A percentile compares a stretch with the other conserved stretches of the same genome.
Evolutionary conservation across 2,329 filamentous ascomycete genomes (phyloP).

Genomic region (Setomelanomma holmii): DNA sequence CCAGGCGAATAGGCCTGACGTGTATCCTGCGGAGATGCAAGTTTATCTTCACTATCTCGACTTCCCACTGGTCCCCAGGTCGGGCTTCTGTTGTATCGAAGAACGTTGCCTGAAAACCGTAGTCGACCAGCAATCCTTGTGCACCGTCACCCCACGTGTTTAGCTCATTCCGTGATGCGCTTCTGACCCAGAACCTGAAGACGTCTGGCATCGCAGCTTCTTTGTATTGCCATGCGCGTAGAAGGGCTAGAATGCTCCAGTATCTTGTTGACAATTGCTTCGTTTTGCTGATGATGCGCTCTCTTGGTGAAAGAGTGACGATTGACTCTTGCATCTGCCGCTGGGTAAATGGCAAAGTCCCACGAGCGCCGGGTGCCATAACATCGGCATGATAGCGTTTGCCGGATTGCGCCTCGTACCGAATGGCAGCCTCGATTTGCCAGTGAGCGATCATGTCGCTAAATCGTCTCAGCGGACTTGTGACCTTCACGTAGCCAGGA

Average conservation of each 20-base stretch:
- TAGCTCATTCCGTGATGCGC: conserved; percentile 1
- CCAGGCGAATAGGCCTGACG: conserved; percentile 49
- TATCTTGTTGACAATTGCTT: conserved; percentile 48
- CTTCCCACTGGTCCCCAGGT: conserved; percentile 57
- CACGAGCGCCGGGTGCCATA: conserved; percentile 39
- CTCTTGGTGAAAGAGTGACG: conserved; percentile 52
- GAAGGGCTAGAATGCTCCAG: conserved; percentile 63
- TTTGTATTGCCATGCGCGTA: conserved; percentile 64
- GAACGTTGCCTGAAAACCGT: conserved; percentile 20
- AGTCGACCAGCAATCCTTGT: conserved; percentile 26
- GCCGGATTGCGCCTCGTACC: conserved; percentile 59
- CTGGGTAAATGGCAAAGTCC: conserved; percentile 60
- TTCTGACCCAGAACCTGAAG: conserved; percentile 46
- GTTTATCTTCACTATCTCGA: conserved; percentile 47
- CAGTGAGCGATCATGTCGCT: conserved; percentile 68
- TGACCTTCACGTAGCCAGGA: conserved; percentile 63
- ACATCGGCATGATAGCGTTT: conserved; percentile 46
- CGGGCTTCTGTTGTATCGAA: conserved; percentile 21
- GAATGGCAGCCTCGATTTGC: conserved; percentile 69
- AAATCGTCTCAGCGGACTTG: conserved; percentile 67
- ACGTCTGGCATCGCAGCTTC: conserved; percentile 60
- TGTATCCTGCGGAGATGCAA: conserved; percentile 38
- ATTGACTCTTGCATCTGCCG: conserved; percentile 59
- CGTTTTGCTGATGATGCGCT: conserved; percentile 51
- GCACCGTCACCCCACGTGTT: neutral